A percentile compares a stretch with the other conserved stretches of the same genome.
Conservation (phyloP, 1,139 yeast species). For the Debaryomyces coudertii region DNA sequence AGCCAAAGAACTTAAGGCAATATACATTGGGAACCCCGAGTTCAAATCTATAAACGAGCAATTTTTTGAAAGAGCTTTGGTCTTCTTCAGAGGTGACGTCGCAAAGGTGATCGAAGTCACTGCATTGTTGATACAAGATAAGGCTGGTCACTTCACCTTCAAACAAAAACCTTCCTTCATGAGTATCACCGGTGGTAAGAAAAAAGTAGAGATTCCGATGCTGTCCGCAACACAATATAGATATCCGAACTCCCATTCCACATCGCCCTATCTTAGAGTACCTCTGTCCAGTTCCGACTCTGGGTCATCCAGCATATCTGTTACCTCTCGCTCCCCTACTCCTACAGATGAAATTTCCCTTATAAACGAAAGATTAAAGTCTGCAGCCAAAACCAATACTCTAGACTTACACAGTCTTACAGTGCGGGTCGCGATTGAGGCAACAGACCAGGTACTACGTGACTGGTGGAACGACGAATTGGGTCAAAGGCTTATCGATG, state of each 20-base stretch:
- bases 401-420: slow-evolving; percentile 58
- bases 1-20: slow-evolving; percentile 20
- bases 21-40: slow-evolving; percentile 25
- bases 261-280: neutral
- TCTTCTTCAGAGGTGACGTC: slow-evolving; percentile 44
- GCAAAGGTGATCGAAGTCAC: slow-evolving; percentile 33
- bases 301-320: neutral
- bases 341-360: neutral
- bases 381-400: slow-evolving; percentile 18
- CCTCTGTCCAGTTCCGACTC: neutral
- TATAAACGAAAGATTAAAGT: neutral
- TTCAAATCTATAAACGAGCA: slow-evolving; percentile 26
- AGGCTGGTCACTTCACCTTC: slow-evolving; percentile 19
- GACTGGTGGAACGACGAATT: slow-evolving; percentile 62
- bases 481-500: slow-evolving; percentile 39
- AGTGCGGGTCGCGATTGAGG: slow-evolving; percentile 46
- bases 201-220: neutral
- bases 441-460: slow-evolving; percentile 33
- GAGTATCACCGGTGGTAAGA: neutral
- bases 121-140: slow-evolving; percentile 26
- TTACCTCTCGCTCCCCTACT: neutral
- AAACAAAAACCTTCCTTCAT: neutral
- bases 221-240: neutral
- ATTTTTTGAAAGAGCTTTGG: slow-evolving; percentile 41
- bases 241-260: neutral